phyloP scores from a whole-genome alignment of 345 rosid species.

The Anastatica hierochuntica region DNA sequence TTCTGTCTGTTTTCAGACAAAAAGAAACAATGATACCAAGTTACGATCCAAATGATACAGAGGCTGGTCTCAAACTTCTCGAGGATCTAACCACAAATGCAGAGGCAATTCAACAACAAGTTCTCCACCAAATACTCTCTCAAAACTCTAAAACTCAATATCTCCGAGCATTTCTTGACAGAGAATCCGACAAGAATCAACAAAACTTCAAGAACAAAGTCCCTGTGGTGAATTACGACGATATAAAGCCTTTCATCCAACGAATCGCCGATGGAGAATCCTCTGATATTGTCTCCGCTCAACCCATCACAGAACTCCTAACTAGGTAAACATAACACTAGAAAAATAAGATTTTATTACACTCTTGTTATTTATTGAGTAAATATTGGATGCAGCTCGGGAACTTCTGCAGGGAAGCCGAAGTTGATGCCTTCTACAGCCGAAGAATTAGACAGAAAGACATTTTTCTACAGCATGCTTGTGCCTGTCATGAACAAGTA shows the following conservation, averaged over 20 bases:
- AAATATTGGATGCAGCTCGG: slow-evolving; percentile 54
- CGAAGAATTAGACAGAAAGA: slow-evolving; percentile 77
- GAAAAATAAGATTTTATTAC: too few relatives aligned
- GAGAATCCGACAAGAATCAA: slow-evolving; percentile 33
- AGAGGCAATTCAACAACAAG: slow-evolving; percentile 41
- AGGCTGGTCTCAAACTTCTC: slow-evolving; percentile 59
- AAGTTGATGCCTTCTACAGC: slow-evolving; percentile 95
- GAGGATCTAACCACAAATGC: slow-evolving; percentile 72
- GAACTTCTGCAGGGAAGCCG: slow-evolving; percentile 88
- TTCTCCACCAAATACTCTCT: slow-evolving; percentile 45
- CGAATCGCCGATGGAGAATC: slow-evolving; percentile 70
- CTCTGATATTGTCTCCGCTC: slow-evolving; percentile 55
- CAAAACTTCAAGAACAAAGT: slow-evolving; percentile 52
- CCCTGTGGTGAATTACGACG: slow-evolving; percentile 77
- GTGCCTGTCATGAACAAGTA: slow-evolving; percentile 92
- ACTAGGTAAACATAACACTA: slow-evolving; percentile 46
- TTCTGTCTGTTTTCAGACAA: slow-evolving; percentile 21
- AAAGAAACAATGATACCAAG: slow-evolving; percentile 44
- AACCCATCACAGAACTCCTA: slow-evolving; percentile 77
- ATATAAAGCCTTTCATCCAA: slow-evolving; percentile 57
- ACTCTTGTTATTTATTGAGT: too few relatives aligned
- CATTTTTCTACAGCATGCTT: slow-evolving; percentile 86
- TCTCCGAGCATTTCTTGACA: slow-evolving; percentile 43
- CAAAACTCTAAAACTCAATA: slow-evolving; percentile 55
- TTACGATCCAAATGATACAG: slow-evolving; percentile 62